Evolutionary conservation across 75 land plant species (phyloP), one percentile per base, ranked within the genome.

Genomic region (Picea glauca): DNA sequence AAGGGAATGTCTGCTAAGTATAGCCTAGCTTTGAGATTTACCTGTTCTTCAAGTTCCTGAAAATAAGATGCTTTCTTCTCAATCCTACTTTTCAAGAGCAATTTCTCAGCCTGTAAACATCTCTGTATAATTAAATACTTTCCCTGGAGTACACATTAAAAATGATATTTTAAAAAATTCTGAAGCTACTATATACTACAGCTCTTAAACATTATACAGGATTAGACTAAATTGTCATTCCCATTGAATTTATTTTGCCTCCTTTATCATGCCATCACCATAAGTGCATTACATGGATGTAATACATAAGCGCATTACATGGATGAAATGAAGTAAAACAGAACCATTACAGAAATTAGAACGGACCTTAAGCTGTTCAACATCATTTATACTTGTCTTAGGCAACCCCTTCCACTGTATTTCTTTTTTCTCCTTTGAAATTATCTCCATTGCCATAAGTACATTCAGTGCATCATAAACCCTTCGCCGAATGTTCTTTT

Each of bases 31-130:
- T 65, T 6, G 17, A 57, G 9, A 40, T 78, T 72, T 85, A 91
- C 99, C 88, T 98, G 98, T 65, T 96, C 98, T 83, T 98, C 84
- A 38, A 98, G 81, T 76, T 98, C 99, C 72, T 87, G 91, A 81
- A 98, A 64, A 79, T 98, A 95, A 2, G 97, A 91, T 77, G 91
- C 83, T 79, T 94, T 98, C 82, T 93, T 93, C 50, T 98, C 99
- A 40, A 98, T 93, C 78, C 94, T 87, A 76, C 78, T 87, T 84
- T 91, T 94, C 26, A 91, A 79, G 67, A 78, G 82, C 78, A 86
- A 81, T 8, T 88, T 83, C 85, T 98, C 99, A 62, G 91, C 85
- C 99, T 96, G 90, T 26, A 43, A 43, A 43, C 46, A 70, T 70
- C 35, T 68, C 43, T 38, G 35, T 70, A 43, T 43, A 38, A 70